These are phyloP conservation scores for Phytophthora agathidicida DNA, from an alignment of 352 stramenopile genomes.

Conservation along the genomic window DNA sequence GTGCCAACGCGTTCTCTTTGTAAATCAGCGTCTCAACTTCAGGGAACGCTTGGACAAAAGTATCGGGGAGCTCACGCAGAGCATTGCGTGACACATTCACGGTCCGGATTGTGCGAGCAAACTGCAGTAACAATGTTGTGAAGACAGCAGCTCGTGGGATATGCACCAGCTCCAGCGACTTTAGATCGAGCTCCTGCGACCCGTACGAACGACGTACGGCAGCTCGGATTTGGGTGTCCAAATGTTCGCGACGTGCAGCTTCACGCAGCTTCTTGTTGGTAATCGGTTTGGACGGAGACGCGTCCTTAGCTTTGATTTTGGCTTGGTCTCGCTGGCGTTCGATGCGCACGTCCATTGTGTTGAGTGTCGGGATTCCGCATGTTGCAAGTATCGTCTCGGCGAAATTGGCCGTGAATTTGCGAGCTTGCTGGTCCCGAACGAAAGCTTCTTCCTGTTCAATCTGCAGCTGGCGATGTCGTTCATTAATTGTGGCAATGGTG, in stretches of 20 bases:
- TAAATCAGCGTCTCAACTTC: slow-evolving; percentile 55
- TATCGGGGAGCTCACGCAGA: slow-evolving; percentile 55
- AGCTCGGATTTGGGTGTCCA: slow-evolving; percentile 30
- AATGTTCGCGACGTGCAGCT: slow-evolving; percentile 12
- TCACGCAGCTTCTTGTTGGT: slow-evolving; percentile 29
- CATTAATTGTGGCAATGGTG: slow-evolving; percentile 55
- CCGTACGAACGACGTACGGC: slow-evolving; percentile 62
- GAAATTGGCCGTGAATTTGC: slow-evolving; percentile 59
- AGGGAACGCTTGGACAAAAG: slow-evolving; percentile 61
- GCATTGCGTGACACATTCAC: slow-evolving; percentile 79
- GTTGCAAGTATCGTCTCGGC: slow-evolving; percentile 67
- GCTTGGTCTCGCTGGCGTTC: slow-evolving; percentile 44
- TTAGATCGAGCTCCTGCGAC: slow-evolving; percentile 65
- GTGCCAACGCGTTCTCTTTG: slow-evolving; percentile 71
- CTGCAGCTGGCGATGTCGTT: slow-evolving; percentile 56
- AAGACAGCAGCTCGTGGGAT: slow-evolving; percentile 58
- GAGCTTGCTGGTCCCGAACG: slow-evolving; percentile 36
- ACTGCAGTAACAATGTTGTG: slow-evolving; percentile 67
- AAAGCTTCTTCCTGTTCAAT: slow-evolving; percentile 61
- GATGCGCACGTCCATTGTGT: slow-evolving; percentile 65
- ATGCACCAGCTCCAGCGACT: slow-evolving; percentile 65
- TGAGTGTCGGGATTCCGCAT: slow-evolving; percentile 67
- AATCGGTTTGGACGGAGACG: not conserved
- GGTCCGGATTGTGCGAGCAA: slow-evolving; percentile 58
- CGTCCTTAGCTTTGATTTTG: slow-evolving; percentile 18